Base-by-base conservation (phyloP, 345 rosid species). In the Acer negundo region DNA sequence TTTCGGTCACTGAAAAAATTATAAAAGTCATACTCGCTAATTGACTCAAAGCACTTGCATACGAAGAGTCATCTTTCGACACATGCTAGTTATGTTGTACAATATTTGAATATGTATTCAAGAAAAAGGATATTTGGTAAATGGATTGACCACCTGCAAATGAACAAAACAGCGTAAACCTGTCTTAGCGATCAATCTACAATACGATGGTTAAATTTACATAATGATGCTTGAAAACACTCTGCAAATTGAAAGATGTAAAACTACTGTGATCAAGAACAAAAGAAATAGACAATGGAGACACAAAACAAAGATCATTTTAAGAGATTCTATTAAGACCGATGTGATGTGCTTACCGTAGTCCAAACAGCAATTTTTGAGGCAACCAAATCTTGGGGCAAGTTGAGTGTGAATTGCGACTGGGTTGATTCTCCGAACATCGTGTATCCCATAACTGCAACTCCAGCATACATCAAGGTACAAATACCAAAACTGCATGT, bases 331-430 rank as follows among this genome's bases (percentile, higher is more conserved):
- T 24, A 24, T 59, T 20, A 20, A 22, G 63, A 59, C 20, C 11
- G 40, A 62, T 10, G 56, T 4, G 11, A 9, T 9, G 53, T 35
- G n/a, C 87, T 75, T 84, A 96, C 98, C 70, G 98, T 94, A 53
- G 98, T 92, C 98, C 98, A 96, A 76, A 94, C 86, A 58, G 98
- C 99, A 81, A 96, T 85, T 86, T 93, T 96, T n/a, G 99, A 87
- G 78, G 95, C 98, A 62, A 91, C 89, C 74, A 91, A 84, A 75
- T 96, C 85, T 68, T 87, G 84, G 10, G 98, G 97, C 94, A 96
- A 75, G 89, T 96, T 96, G 38, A 96, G 97, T 6, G 98, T 93
- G 83, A 90, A 93, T 66, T 96, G 99, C 13, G 99, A 91, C 51
- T 80, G 72, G 56, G 90, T 90, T 77, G 80, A 76, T 55, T 90